Percentiles rank a stretch among this genome's conserved stretches.
These are phyloP conservation scores for Choricystis sp. DNA, from an alignment of 139 green algal genomes.

Conservation along the genomic window DNA sequence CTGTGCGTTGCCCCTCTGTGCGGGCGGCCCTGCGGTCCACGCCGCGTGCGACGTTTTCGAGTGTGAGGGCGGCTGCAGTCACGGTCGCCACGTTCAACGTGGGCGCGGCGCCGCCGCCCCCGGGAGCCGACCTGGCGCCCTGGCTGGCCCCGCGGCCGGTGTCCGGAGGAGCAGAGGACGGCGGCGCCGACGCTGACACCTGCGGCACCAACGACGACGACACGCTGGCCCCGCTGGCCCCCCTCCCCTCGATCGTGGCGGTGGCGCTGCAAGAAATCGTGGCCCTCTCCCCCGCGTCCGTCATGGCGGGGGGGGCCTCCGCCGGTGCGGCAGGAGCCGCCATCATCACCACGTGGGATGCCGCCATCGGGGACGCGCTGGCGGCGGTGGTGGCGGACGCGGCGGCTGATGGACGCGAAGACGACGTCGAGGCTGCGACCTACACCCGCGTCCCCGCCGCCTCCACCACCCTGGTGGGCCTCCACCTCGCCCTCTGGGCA, in stretches of 20 bases:
- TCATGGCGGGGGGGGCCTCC: neutral
- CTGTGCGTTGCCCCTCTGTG: neutral
- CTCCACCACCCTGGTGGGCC: neutral
- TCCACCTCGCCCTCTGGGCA: neutral
- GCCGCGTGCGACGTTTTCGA: neutral
- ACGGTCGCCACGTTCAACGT: neutral
- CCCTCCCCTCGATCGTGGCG: too few species aligned
- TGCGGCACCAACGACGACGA: too few species aligned
- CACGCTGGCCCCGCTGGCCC: too few species aligned
- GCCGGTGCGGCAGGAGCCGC: neutral
- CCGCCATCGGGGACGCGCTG: too few species aligned
- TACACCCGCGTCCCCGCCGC: neutral
- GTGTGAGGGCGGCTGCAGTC: neutral
- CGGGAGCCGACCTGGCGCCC: neutral
- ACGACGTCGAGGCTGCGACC: too few species aligned
- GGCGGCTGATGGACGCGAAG: neutral
- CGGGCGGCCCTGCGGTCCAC: neutral
- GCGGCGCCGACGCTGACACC: too few species aligned
- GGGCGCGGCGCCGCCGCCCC: too few species aligned
- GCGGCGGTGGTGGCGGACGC: neutral
- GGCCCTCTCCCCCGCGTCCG: neutral
- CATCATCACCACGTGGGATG: too few species aligned
- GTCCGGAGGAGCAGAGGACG: neutral
- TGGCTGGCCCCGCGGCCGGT: neutral
- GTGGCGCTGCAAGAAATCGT: neutral